These are phyloP conservation scores for Ilyonectria sp. DNA, from an alignment of 2,329 filamentous ascomycete genomes.

Conservation along the genomic window DNA sequence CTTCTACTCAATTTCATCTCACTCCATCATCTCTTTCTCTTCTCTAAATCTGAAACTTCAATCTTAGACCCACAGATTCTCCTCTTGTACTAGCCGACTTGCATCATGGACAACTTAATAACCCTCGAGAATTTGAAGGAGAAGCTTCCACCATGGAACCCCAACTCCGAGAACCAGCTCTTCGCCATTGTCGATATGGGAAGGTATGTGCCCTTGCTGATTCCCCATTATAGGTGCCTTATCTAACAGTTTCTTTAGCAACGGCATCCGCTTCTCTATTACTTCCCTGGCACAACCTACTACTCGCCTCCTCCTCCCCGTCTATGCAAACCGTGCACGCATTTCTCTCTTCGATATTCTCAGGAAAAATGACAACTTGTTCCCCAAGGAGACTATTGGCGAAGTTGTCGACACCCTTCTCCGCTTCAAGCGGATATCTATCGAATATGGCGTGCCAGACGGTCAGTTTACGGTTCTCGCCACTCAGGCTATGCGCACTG, in stretches of 20 bases:
- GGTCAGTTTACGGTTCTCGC: conserved; percentile 82
- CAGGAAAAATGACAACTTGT: conserved; percentile 58
- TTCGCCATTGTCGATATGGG: conserved; percentile 74
- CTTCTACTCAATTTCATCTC: background rate
- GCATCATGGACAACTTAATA: conserved; percentile 53
- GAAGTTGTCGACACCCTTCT: conserved; percentile 77
- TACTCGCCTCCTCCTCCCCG: conserved; percentile 80
- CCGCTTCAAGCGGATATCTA: conserved; percentile 80
- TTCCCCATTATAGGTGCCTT: conserved; percentile 5
- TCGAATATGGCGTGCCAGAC: conserved; percentile 76
- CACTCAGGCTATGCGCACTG: conserved; percentile 90
- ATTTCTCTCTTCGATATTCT: conserved; percentile 92
- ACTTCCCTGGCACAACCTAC: conserved; percentile 81
- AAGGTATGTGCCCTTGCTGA: conserved; percentile 57
- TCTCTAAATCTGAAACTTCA: background rate
- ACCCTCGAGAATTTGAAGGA: conserved; percentile 67
- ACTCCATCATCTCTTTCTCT: background rate
- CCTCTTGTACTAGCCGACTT: background rate
- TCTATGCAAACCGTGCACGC: conserved; percentile 83
- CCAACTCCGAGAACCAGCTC: conserved; percentile 63
- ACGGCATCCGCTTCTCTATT: conserved; percentile 94
- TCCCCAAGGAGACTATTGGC: conserved; percentile 71
- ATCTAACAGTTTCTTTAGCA: conserved; percentile 65
- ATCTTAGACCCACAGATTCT: background rate
- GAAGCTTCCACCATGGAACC: conserved; percentile 65